A percentile compares a stretch with the other conserved stretches of the same genome.
Evolutionary conservation across 257 asterid species (phyloP).

Genomic region (Agastache rugosa): DNA sequence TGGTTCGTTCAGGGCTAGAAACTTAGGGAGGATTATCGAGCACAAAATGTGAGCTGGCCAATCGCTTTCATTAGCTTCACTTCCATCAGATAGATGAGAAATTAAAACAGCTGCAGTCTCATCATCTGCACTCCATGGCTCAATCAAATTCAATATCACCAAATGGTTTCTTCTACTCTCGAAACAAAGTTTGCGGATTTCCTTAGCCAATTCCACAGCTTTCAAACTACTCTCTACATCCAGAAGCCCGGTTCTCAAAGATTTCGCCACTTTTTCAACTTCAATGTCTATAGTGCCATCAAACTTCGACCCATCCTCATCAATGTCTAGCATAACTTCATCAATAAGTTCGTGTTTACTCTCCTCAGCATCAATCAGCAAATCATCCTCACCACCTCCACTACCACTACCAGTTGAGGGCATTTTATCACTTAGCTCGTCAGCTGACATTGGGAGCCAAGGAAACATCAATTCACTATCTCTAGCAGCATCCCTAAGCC

Average conservation of each 20-base stretch:
- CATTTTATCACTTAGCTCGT: constrained; percentile 39
- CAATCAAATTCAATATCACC: constrained; percentile 52
- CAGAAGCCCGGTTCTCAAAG: constrained; percentile 44
- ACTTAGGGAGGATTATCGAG: constrained; percentile 72
- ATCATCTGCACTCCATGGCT: constrained; percentile 78
- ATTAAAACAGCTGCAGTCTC: constrained; percentile 66
- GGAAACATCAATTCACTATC: constrained; percentile 53
- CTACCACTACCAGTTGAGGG: constrained; percentile 36
- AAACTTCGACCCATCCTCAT: constrained; percentile 30
- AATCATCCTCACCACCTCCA: constrained; percentile 44
- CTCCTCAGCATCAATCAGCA: constrained; percentile 36
- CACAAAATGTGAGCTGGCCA: constrained; percentile 73
- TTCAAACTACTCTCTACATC: constrained; percentile 47
- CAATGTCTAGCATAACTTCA: constrained; percentile 46
- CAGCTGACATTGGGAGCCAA: constrained; percentile 69
- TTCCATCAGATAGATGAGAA: constrained; percentile 47
- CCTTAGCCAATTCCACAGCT: constrained; percentile 52
- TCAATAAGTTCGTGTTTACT: constrained; percentile 39
- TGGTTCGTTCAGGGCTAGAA: constrained; percentile 56
- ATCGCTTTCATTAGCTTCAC: constrained; percentile 46
- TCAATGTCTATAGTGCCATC: constrained; percentile 44
- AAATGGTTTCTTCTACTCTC: constrained; percentile 40
- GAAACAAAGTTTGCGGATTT: constrained; percentile 53
- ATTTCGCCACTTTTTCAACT: constrained; percentile 45
- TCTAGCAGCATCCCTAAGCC: constrained; percentile 54